These are phyloP conservation scores for Dactylonectria estremocensis DNA, from an alignment of 2,329 filamentous ascomycete species.

Conservation along the genomic window DNA sequence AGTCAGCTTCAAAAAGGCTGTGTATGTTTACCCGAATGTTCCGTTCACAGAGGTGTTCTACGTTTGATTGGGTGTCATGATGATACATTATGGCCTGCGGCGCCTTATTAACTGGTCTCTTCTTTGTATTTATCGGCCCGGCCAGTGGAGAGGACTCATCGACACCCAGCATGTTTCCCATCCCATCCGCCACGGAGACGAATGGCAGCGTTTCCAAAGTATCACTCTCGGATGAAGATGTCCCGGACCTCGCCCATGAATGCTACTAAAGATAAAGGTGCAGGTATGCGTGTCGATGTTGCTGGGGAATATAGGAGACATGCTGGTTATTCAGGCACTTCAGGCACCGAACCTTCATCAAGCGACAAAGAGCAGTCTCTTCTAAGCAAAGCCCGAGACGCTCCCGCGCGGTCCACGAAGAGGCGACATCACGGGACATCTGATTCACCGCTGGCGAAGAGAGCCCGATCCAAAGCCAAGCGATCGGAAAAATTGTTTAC, in stretches of 20 bases:
- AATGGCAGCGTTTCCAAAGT: too few relatives aligned
- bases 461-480: background rate
- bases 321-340: background rate
- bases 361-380: background rate
- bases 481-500: background rate
- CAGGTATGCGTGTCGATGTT: background rate
- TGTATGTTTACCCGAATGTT: too few relatives aligned
- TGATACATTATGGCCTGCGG: background rate
- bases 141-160: background rate
- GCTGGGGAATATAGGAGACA: background rate
- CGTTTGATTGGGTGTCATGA: too few relatives aligned
- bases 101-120: background rate
- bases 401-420: background rate
- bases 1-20: too few relatives aligned
- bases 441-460: too few relatives aligned
- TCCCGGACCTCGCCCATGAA: background rate
- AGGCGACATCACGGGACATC: background rate
- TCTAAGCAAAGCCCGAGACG: background rate
- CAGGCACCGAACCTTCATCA: background rate
- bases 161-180: too few relatives aligned
- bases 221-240: too few relatives aligned
- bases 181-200: too few relatives aligned
- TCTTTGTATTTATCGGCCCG: background rate
- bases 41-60: too few relatives aligned
- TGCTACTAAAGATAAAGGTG: background rate